phyloP scores from a whole-genome alignment of 2,329 filamentous ascomycete species.

The Penicillium decumbens region DNA sequence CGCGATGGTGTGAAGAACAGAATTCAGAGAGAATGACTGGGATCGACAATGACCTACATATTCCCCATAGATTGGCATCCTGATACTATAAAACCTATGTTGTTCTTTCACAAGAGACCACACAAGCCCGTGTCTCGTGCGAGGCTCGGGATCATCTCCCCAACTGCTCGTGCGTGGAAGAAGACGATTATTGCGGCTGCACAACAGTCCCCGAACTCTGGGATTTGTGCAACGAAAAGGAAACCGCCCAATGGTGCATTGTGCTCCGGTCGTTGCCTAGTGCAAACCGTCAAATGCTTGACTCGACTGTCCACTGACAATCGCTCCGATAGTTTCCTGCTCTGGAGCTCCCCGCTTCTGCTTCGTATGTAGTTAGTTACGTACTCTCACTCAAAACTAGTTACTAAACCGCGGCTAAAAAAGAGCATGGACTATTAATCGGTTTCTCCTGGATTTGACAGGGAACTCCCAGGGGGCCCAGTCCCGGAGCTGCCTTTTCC shows the following conservation, averaged over 20 bases:
- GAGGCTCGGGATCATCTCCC: neutral
- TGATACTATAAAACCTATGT: neutral
- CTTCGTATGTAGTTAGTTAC: too few species aligned
- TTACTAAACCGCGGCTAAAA: neutral
- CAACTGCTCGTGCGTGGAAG: neutral
- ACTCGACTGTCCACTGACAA: conserved; percentile 8
- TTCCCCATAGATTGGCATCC: neutral
- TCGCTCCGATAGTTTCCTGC: conserved; percentile 5
- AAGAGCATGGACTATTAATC: neutral
- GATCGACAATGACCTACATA: neutral
- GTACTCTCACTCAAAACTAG: too few species aligned
- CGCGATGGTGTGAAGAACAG: neutral
- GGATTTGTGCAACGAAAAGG: neutral
- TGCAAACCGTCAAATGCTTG: conserved; percentile 5
- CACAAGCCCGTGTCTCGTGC: neutral
- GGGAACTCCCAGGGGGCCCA: neutral
- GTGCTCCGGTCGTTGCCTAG: conserved; percentile 1
- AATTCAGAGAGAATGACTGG: neutral
- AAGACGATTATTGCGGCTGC: neutral
- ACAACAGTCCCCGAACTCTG: neutral
- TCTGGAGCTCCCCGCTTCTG: neutral
- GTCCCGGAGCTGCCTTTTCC: neutral
- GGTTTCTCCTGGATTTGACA: neutral
- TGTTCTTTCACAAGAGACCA: neutral
- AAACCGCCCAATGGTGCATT: neutral